phyloP scores from a whole-genome alignment of 352 stramenopile genomes.

The Aphanomyces cochlioides region DNA sequence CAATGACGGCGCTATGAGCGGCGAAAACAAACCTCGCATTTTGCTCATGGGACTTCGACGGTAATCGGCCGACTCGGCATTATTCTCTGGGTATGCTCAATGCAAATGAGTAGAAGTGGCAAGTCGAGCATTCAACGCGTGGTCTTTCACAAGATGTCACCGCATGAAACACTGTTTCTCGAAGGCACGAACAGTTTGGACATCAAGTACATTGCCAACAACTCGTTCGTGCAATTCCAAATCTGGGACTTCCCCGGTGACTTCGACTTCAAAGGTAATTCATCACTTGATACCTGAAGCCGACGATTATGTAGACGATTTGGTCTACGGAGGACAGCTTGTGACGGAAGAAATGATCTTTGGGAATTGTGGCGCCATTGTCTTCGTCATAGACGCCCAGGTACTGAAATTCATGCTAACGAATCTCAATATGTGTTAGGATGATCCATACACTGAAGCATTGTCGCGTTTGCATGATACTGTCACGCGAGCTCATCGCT shows the following conservation, averaged over 20 bases:
- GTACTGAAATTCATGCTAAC: constrained; percentile 11
- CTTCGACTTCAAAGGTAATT: constrained; percentile 80
- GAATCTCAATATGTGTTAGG: constrained; percentile 42
- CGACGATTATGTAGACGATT: constrained; percentile 59
- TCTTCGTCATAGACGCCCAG: constrained; percentile 97
- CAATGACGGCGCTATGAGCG: constrained; percentile 63
- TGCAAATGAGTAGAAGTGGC: constrained; percentile 49
- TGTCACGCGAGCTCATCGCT: constrained; percentile 75
- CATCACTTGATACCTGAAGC: background rate
- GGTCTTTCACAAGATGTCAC: constrained; percentile 99
- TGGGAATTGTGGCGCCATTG: constrained; percentile 87
- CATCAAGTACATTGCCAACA: constrained; percentile 97
- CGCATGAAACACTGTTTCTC: constrained; percentile 97
- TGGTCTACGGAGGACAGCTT: constrained; percentile 83
- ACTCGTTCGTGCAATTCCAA: constrained; percentile 97
- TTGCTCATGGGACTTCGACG: constrained; percentile 95
- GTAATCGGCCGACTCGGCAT: constrained; percentile 31
- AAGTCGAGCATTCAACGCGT: constrained; percentile 92
- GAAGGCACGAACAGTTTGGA: constrained; percentile 85
- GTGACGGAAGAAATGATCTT: constrained; percentile 92
- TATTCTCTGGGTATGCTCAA: background rate
- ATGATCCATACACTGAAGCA: constrained; percentile 87
- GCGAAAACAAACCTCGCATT: constrained; percentile 92
- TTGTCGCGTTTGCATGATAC: constrained; percentile 86
- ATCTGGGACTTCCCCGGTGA: constrained; percentile 99